These are phyloP conservation scores for Brachypodium distachyon DNA, from an alignment of 202 grass and related monocot species.

Conservation along the genomic window DNA sequence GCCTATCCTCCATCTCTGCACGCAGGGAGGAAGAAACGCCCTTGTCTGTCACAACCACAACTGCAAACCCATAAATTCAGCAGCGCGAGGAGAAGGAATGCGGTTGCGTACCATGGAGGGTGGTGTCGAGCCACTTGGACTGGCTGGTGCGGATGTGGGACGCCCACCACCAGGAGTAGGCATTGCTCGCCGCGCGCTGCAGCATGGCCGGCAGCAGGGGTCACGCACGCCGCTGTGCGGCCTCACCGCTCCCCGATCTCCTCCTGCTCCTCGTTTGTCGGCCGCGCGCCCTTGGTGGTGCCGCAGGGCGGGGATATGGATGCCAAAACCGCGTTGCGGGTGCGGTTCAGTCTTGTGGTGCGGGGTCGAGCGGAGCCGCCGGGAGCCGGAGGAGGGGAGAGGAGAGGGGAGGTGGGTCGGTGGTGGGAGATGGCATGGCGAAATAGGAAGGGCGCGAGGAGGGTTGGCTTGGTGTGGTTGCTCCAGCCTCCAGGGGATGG, in stretches of 20 bases:
- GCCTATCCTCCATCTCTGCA: conserved; percentile 75
- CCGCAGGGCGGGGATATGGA: neutral
- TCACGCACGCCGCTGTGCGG: conserved; percentile 16
- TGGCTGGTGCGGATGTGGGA: conserved; percentile 77
- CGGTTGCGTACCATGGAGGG: conserved; percentile 42
- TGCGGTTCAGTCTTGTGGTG: neutral
- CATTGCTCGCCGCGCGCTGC: conserved; percentile 84
- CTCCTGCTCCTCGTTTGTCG: neutral
- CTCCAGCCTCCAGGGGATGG: neutral
- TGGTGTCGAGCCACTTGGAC: conserved; percentile 76
- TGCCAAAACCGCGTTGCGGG: neutral
- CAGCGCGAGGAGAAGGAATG: neutral
- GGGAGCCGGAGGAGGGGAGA: neutral
- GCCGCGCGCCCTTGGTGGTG: neutral
- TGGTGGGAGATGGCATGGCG: conserved; percentile 30
- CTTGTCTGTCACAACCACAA: neutral
- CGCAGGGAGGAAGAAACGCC: neutral
- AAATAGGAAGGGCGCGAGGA: conserved; percentile 26
- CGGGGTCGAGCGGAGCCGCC: neutral
- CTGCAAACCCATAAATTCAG: neutral
- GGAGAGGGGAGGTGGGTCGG: neutral
- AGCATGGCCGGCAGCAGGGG: conserved; percentile 42
- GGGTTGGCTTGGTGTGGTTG: neutral
- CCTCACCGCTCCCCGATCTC: neutral
- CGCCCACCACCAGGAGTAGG: conserved; percentile 95